Conservation (phyloP, 257 asterid species). For the Nicotiana tabacum region DNA sequence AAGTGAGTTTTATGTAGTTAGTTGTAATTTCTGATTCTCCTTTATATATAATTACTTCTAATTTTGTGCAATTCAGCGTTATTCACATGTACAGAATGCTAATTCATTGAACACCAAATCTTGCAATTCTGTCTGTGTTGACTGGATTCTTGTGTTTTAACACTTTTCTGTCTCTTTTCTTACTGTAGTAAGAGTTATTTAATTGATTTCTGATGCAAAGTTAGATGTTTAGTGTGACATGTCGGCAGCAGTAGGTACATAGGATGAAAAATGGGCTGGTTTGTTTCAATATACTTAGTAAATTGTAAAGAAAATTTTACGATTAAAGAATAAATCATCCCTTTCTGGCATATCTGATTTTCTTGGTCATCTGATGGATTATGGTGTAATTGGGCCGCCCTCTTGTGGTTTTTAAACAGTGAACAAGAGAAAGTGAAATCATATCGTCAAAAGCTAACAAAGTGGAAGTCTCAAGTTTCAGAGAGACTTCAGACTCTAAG, state of each 20-base stretch:
- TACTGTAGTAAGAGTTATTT: not conserved
- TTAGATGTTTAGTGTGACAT: not conserved
- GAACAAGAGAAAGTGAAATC: slow-evolving; percentile 91
- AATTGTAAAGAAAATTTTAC: not conserved
- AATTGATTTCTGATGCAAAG: not conserved
- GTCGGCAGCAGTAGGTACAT: not conserved
- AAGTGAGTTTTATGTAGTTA: not conserved
- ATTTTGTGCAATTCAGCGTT: not conserved
- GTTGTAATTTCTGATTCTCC: not conserved
- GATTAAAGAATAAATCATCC: not conserved
- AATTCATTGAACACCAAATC: not conserved
- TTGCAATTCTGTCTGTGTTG: not conserved
- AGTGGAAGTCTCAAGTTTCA: slow-evolving; percentile 84
- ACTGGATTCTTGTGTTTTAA: not conserved
- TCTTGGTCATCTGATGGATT: slow-evolving; percentile 2
- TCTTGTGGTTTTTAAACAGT: slow-evolving; percentile 39
- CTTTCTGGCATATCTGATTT: not conserved
- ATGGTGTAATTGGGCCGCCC: slow-evolving; percentile 2
- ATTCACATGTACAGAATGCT: not conserved
- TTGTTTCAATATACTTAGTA: not conserved
- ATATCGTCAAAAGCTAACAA: slow-evolving; percentile 65
- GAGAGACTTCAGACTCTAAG: slow-evolving; percentile 69
- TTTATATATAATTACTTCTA: not conserved
- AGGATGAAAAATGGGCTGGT: not conserved
- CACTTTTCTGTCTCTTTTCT: not conserved